Conservation (phyloP, 768 basidiomycete genomes). For the Trametes elegans region DNA sequence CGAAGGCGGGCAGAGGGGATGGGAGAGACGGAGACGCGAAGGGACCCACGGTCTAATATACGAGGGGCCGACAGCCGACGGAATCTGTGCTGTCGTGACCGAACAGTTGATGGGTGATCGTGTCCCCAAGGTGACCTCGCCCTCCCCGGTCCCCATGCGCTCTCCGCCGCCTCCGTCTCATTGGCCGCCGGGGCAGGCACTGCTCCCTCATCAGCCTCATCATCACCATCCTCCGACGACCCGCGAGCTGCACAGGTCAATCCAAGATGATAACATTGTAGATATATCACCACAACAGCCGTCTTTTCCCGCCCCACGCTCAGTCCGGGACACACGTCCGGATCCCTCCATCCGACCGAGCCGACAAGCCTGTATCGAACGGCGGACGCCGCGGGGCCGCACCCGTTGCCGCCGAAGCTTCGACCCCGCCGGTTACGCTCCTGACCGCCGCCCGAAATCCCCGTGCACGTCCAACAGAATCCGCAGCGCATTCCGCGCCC, state of each 20-base stretch:
- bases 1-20: constrained; percentile 41
- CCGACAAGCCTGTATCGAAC: neutral
- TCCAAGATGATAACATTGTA: constrained; percentile 18
- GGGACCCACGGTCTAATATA: constrained; percentile 31
- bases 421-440: constrained; percentile 2
- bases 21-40: constrained; percentile 33
- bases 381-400: neutral
- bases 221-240: neutral
- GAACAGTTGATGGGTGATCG: constrained; percentile 27
- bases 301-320: no score
- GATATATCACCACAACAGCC: neutral
- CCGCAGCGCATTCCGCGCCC: constrained; percentile 94
- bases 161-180: constrained; percentile 1
- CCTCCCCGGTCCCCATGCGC: constrained; percentile 4
- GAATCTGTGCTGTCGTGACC: constrained; percentile 36
- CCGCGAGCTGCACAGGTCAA: constrained; percentile 11
- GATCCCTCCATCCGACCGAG: neutral
- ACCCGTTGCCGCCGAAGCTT: neutral
- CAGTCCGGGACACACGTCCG: no score
- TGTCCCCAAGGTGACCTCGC: constrained; percentile 18
- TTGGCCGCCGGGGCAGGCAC: no score
- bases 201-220: neutral
- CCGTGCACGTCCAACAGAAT: constrained; percentile 87
- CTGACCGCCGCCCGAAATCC: constrained; percentile 51
- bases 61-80: constrained; percentile 27